Evolutionary conservation across 2,329 filamentous ascomycete species (phyloP).

Genomic region (Hypoxylon sp.): DNA sequence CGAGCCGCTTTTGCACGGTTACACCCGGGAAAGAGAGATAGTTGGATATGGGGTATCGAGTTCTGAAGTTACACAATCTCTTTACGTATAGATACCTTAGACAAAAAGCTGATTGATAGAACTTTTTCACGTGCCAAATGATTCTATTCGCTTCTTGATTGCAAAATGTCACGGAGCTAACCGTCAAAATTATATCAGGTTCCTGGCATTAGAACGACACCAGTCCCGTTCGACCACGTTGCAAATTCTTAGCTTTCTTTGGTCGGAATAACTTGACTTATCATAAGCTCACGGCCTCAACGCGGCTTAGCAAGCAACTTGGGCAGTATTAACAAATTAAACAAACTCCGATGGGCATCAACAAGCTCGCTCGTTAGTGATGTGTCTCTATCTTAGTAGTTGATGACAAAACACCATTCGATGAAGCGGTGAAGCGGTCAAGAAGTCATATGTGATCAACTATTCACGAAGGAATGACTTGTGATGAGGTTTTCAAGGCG

Average conservation of each 20-base stretch:
- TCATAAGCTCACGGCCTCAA: constrained; percentile 20
- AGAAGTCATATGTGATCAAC: constrained; percentile 8
- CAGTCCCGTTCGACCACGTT: constrained; percentile 42
- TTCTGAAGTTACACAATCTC: constrained; percentile 19
- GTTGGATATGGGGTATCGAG: constrained; percentile 20
- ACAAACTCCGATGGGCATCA: constrained; percentile 41
- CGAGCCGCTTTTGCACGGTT: constrained; percentile 34
- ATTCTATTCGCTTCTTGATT: constrained; percentile 30
- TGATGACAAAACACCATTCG: constrained; percentile 16
- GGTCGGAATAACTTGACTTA: constrained; percentile 26
- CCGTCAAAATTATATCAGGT: constrained; percentile 25
- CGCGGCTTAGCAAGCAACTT: constrained; percentile 13
- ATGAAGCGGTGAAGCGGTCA: constrained; percentile 39
- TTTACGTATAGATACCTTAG: constrained; percentile 5
- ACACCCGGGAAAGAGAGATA: constrained; percentile 29
- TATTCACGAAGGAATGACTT: constrained; percentile 28
- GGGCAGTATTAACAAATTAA: constrained; percentile 39
- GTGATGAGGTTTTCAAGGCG: constrained; percentile 12
- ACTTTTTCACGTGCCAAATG: constrained; percentile 13
- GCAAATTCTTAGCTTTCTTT: constrained; percentile 28
- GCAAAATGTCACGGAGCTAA: constrained; percentile 29
- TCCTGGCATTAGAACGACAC: constrained; percentile 32
- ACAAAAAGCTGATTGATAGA: constrained; percentile 11
- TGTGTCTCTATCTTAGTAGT: constrained; percentile 40
- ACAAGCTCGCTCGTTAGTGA: constrained; percentile 23